These are phyloP conservation scores for Exophiala sp. DNA, from an alignment of 2,329 filamentous ascomycete genomes.

Conservation along the genomic window DNA sequence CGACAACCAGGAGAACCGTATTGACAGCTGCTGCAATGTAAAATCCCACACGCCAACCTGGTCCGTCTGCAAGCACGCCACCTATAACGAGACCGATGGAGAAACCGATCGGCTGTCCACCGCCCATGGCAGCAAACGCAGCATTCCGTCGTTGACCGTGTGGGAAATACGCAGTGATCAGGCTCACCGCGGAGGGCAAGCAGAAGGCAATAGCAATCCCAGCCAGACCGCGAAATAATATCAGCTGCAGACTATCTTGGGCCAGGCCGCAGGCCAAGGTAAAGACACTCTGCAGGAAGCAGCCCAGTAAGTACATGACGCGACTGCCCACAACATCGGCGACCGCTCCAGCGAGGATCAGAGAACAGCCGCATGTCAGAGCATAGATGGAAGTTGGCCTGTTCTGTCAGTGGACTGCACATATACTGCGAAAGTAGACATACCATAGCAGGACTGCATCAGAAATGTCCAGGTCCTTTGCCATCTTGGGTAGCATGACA, in stretches of 20 bases:
- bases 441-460: conserved; percentile 30
- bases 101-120: conserved; percentile 52
- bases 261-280: conserved; percentile 44
- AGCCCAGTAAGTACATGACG: conserved; percentile 44
- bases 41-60: conserved; percentile 54
- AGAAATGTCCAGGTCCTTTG: conserved; percentile 25
- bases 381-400: conserved; percentile 35
- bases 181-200: conserved; percentile 48
- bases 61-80: conserved; percentile 46
- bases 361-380: conserved; percentile 48
- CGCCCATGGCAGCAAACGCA: conserved; percentile 51
- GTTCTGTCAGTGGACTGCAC: conserved; percentile 34
- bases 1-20: conserved; percentile 33
- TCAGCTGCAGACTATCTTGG: conserved; percentile 41
- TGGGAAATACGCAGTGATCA: conserved; percentile 48
- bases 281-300: conserved; percentile 44
- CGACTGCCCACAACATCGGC: conserved; percentile 51
- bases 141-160: conserved; percentile 49
- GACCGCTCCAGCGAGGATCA: conserved; percentile 50
- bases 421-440: background rate
- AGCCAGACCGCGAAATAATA: conserved; percentile 46
- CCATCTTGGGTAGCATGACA: conserved; percentile 27
- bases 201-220: conserved; percentile 48
- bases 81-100: conserved; percentile 50
- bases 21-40: conserved; percentile 34